Conservation (phyloP, 192 early-diverging fungal species). For the Entrophospora sp. region DNA sequence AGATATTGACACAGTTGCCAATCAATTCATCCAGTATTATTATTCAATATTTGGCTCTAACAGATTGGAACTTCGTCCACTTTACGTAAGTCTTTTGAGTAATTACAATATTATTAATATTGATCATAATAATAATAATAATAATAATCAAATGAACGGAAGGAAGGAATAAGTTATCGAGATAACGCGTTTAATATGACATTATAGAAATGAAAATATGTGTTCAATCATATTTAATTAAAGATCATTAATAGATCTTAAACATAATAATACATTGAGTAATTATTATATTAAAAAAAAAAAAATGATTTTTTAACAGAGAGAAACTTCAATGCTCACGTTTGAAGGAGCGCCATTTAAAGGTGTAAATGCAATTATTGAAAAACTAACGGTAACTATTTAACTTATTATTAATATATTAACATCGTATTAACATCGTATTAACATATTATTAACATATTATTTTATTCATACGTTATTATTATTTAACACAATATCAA, state of each 20-base stretch:
- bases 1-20: conserved; percentile 35
- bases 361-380: conserved; percentile 56
- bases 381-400: conserved; percentile 61
- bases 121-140: not conserved
- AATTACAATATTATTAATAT: not conserved
- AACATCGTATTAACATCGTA: too few relatives aligned
- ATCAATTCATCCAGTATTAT: conserved; percentile 74
- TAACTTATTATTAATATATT: too few relatives aligned
- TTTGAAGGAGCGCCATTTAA: conserved; percentile 65
- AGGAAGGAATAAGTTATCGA: too few relatives aligned
- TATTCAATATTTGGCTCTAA: conserved; percentile 72
- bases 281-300: not conserved
- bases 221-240: not conserved
- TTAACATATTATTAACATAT: too few relatives aligned
- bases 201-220: not conserved
- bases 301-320: conserved; percentile 37
- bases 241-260: conserved; percentile 14
- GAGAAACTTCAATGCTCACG: conserved; percentile 71
- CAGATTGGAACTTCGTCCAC: conserved; percentile 48
- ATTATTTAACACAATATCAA: too few relatives aligned
- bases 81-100: conserved; percentile 62
- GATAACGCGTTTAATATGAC: not conserved
- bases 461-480: too few relatives aligned
- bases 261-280: too few relatives aligned
- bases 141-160: not conserved